Base-by-base conservation (phyloP, 2,329 filamentous ascomycete genomes). In the Sclerotinia nivalis region DNA sequence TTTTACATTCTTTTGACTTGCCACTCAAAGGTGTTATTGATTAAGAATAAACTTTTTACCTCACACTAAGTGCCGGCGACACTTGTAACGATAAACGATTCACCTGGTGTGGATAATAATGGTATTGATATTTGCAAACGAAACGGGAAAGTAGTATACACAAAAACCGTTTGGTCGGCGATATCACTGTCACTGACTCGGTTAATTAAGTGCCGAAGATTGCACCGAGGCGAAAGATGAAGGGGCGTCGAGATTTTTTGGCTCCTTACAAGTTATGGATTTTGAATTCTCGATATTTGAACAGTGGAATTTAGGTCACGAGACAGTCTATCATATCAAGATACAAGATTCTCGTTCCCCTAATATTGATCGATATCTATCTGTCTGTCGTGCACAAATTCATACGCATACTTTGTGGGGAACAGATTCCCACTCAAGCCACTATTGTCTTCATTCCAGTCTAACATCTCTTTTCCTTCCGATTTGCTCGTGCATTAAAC, bases 81-180 rank as follows among this genome's bases (percentile, higher is more conserved):
- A 6, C 25, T 50, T 25, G 31, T 64, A 37, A 50, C 60, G 12
- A 49, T 13, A 50, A 40, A 50, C 22, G 45, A 50, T 64, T 50
- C 45, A 37, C 25, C 13, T 50, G 8, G 0, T 15, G 20, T n/a
- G 10, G 10, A 37, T 18, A 9, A 37, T 18, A 13, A 15, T 40
- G 18, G 31, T 13, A 52, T 50, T 50, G 20, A 43, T 43, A 43
- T 43, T 43, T 52, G 8, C 31, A 40, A 64, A 59, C 56, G 12
- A 22, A 25, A 59, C n/a, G 22, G 13, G 61, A 40, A 28, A 49
- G n/a, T 64, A 40, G n/a, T 40, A 64, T 40, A 64, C 31, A 52
- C 37, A 20, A 58, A 43, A 40, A 40, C 47, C 47, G n/a, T 64
- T 64, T 64, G 61, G 61, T 64, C 61, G 61, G 47, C 61, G 61